Evolutionary conservation across 2,329 filamentous ascomycete species (phyloP), one percentile per base, ranked within the genome.

Genomic region (Penicillium vulpinum): DNA sequence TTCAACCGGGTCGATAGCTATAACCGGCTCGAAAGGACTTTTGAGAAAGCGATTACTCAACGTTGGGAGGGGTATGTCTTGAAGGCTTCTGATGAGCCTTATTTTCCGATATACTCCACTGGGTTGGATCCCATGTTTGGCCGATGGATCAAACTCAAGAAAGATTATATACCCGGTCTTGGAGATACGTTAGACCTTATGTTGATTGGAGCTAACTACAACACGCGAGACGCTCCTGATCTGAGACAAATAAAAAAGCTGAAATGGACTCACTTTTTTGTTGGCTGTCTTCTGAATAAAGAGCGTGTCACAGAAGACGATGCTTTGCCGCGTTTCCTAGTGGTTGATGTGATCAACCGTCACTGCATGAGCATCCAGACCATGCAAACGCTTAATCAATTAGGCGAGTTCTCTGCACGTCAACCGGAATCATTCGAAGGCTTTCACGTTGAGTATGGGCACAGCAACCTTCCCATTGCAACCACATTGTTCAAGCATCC

Each of bases 171-270:
- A 36, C 80, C 83, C 26, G 85, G 85, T 3, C 85, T 93, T 69
- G 91, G 91, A 0, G 92, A 95, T 58, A 85, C 91, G 29, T 89
- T 89, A 10, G 92, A 96, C 70, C 90, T 96, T 68, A 87, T 89
- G 2, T 81, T 93, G 2, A 78, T 96, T 3, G 92, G 90, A 0
- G 92, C 85, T 6, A 85, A 85, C 18, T 92, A 88, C 64, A 84
- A 91, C 62, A 76, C 88, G 3, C 77, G 80, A 48, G 83, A 85
- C 59, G 88, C 87, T 8, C 80, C 79, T 44, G 77, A 80, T 8
- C 82, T 85, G 46, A 46, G 58, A 3, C 73, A 77, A 5, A 72
- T 87, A 3, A 77, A 78, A 6, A 78, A 80, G 18, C 67, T 90
- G 41, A 81, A 82, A 52, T 96, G 88, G 88, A 96, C 90, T 3